phyloP scores from a whole-genome alignment of 1,284 basidiomycete species.

The Violaceomyces palustris region DNA sequence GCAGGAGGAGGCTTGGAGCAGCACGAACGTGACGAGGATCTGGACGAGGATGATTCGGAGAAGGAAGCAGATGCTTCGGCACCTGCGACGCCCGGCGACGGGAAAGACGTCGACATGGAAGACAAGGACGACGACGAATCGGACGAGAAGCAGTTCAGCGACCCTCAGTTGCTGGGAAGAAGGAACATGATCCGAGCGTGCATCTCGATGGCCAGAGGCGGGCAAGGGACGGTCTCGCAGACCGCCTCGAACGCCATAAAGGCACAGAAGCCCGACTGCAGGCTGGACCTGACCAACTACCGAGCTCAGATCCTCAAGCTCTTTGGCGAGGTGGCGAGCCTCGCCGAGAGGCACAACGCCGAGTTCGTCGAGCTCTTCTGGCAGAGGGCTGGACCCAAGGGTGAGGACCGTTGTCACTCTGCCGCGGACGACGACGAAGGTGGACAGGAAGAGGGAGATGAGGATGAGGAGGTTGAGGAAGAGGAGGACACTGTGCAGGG shows the following conservation, averaged over 20 bases:
- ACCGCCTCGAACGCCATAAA: conserved; percentile 16
- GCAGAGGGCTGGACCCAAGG: conserved; percentile 26
- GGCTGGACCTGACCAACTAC: conserved; percentile 43
- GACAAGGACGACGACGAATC: neutral
- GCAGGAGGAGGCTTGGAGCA: too few relatives aligned
- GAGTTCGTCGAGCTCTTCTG: conserved; percentile 38
- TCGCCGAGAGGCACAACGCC: conserved; percentile 39
- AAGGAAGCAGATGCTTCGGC: too few relatives aligned
- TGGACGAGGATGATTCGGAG: too few relatives aligned
- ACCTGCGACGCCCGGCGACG: neutral
- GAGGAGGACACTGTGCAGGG: neutral
- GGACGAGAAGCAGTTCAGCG: conserved; percentile 38
- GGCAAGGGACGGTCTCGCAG: conserved; percentile 6
- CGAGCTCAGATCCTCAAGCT: conserved; percentile 41
- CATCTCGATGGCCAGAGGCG: conserved; percentile 21
- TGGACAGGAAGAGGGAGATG: conserved; percentile 8
- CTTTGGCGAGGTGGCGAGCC: conserved; percentile 16
- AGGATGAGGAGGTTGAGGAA: conserved; percentile 1
- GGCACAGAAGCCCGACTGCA: conserved; percentile 22
- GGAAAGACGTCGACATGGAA: conserved; percentile 1
- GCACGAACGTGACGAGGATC: neutral
- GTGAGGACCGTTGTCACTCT: too few relatives aligned
- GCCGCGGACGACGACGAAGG: conserved; percentile 21
- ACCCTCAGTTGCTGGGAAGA: conserved; percentile 23
- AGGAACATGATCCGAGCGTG: conserved; percentile 21